Base-by-base conservation (phyloP, 2,329 filamentous ascomycete genomes). In the Penicillium sp. region DNA sequence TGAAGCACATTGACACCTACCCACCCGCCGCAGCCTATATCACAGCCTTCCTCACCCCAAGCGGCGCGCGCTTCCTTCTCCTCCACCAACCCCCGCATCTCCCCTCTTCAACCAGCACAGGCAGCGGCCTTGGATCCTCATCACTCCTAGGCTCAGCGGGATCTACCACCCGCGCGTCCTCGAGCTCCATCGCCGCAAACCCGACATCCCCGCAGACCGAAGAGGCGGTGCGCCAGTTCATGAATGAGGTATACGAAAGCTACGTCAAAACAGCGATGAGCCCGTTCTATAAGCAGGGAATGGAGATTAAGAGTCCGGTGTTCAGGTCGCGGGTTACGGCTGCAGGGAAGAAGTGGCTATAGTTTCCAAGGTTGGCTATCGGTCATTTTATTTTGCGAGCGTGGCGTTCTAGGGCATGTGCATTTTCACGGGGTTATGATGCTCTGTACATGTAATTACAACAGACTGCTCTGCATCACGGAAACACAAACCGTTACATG, bases 231-330 rank as follows among this genome's bases (percentile, higher is more conserved):
- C 84, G 89, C 67, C 89, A 89, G 72, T 99, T 97, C 75, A 95
- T 99, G 75, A 79, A 81, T 13, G 93, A 99, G 67, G 88, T 96
- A 11, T 97, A 96, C 73, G 93, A 99, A 73, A 89, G 85, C 60
- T 99, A 92, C 86, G 82, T 95, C 57, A 99, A 99, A 79, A 88
- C 91, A 11, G 84, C 91, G 50, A 97, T 99, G 93, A 97, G 84
- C 66, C 93, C 93, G 0, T 99, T 99, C 70, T 97, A 96, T 75
- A 79, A 80, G 46, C 82, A 86, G 47, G 92, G 95, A 57, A 87
- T 87, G 78, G 85, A 88, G 60, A 84, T 99, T 44, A 83, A 80
- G 65, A 97, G 91, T 71, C 87, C 89, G 0, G 81, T 96, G 1
- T 99, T 99, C 69, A 80, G 88, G 58, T 77, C 81, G 48, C 82